Percentiles rank a stretch among this genome's conserved stretches.
Conservation (phyloP, 495 filamentous ascomycete species). For the Penicillium pancosmium region DNA sequence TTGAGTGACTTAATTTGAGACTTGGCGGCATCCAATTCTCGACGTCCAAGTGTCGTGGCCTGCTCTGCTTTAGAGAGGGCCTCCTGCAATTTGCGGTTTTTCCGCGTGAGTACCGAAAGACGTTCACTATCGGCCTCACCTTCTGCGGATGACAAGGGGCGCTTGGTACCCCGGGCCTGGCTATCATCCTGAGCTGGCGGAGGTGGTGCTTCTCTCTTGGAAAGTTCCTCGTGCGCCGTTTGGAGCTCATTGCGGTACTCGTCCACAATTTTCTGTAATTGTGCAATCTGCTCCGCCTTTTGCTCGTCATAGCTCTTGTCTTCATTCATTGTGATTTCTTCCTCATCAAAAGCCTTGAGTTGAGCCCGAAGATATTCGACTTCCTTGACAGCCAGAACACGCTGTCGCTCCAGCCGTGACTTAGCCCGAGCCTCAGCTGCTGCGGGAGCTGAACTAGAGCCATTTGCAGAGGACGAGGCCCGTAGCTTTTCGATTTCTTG, state of each 20-base stretch:
- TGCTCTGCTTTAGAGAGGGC: conserved; percentile 68
- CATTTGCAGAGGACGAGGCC: conserved; percentile 20
- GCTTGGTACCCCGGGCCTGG: conserved; percentile 41
- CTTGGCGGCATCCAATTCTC: conserved; percentile 71
- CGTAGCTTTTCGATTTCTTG: conserved; percentile 74
- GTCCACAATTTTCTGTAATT: conserved; percentile 85
- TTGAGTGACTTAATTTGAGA: conserved; percentile 73
- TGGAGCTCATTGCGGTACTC: conserved; percentile 85
- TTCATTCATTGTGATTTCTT: conserved; percentile 82
- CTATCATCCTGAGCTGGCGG: conserved; percentile 35
- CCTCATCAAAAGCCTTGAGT: conserved; percentile 85
- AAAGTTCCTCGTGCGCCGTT: conserved; percentile 69
- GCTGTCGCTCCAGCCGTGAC: conserved; percentile 80
- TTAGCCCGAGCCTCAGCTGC: conserved; percentile 58
- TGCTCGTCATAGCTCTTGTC: conserved; percentile 72
- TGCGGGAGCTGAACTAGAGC: conserved; percentile 37
- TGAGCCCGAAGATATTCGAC: conserved; percentile 93
- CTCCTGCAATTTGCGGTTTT: conserved; percentile 83
- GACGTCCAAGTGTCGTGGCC: conserved; percentile 64
- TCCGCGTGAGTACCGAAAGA: conserved; percentile 78
- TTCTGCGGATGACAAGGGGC: conserved; percentile 60
- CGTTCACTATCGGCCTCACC: conserved; percentile 73
- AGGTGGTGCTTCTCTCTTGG: conserved; percentile 55
- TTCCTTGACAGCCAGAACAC: conserved; percentile 83
- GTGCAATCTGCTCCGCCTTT: conserved; percentile 72